phyloP scores from a whole-genome alignment of 371 early-diverging fungal species.

The Mucor piriformis region DNA sequence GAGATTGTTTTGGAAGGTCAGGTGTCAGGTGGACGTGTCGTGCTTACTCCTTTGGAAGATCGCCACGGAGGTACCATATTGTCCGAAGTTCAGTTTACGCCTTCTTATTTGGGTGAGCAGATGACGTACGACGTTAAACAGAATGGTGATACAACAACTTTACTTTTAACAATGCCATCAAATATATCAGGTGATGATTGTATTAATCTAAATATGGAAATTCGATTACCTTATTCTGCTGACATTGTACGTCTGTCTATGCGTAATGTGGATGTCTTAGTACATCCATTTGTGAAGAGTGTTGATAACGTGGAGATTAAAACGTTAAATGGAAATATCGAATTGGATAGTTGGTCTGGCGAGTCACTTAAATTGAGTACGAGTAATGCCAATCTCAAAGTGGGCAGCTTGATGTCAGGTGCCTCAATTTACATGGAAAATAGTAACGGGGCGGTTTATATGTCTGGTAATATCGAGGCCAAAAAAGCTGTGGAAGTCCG shows the following conservation, averaged over 20 bases:
- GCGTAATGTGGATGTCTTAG: constrained; percentile 12
- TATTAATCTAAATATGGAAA: constrained; percentile 14
- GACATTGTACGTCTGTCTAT: not conserved
- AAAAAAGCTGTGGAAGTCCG: constrained; percentile 3
- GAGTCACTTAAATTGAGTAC: constrained; percentile 1
- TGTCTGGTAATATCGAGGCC: not conserved
- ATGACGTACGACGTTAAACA: constrained; percentile 9
- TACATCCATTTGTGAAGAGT: constrained; percentile 18
- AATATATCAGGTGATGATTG: constrained; percentile 5
- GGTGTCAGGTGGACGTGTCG: constrained; percentile 10
- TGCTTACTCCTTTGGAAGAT: constrained; percentile 7
- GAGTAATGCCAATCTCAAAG: constrained; percentile 5
- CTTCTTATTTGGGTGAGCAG: not conserved
- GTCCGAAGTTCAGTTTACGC: not conserved
- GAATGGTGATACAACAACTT: not conserved
- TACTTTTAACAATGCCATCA: constrained; percentile 6
- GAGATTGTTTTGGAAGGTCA: constrained; percentile 12
- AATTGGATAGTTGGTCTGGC: constrained; percentile 12
- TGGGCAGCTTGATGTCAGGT: constrained; percentile 1
- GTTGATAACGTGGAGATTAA: not conserved
- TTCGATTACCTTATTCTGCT: constrained; percentile 17
- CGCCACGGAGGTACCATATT: constrained; percentile 9
- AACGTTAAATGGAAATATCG: constrained; percentile 12
- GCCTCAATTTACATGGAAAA: constrained; percentile 9
- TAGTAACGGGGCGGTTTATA: constrained; percentile 1